Conservation (phyloP, 768 basidiomycete genomes). For the Auriscalpium vulgare region DNA sequence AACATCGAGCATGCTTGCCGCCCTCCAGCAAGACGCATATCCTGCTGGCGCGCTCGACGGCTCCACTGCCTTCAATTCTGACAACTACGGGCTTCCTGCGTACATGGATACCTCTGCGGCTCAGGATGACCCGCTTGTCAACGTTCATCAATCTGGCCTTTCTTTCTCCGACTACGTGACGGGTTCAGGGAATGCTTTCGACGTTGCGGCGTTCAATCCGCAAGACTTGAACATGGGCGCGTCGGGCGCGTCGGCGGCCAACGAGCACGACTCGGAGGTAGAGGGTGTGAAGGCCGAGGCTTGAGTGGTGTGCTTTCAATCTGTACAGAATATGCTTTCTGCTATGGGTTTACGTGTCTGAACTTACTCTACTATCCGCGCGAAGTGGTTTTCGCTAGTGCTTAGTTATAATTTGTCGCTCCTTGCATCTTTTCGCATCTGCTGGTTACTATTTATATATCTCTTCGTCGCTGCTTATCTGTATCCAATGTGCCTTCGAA, state of each 20-base stretch:
- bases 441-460: constrained; percentile 26
- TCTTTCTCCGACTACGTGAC: constrained; percentile 62
- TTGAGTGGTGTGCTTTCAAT: constrained; percentile 23
- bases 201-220: constrained; percentile 58
- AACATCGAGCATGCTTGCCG: constrained; percentile 86
- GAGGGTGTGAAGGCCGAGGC: constrained; percentile 66
- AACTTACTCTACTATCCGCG: constrained; percentile 9
- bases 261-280: constrained; percentile 54
- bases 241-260: constrained; percentile 28
- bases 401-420: constrained; percentile 23
- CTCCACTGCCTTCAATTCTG: constrained; percentile 53
- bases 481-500: constrained; percentile 27
- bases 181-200: constrained; percentile 49
- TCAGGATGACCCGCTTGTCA: constrained; percentile 56
- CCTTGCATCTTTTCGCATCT: constrained; percentile 29
- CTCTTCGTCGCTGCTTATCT: constrained; percentile 19
- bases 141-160: constrained; percentile 54
- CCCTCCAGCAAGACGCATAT: constrained; percentile 72
- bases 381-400: constrained; percentile 7
- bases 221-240: constrained; percentile 58
- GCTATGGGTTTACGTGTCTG: constrained; percentile 11
- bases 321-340: constrained; percentile 11
- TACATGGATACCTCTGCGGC: constrained; percentile 68
- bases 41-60: constrained; percentile 57
- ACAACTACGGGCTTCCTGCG: constrained; percentile 60